Base-by-base conservation (phyloP, 805 yeast species). In the Candida tallmaniae region DNA sequence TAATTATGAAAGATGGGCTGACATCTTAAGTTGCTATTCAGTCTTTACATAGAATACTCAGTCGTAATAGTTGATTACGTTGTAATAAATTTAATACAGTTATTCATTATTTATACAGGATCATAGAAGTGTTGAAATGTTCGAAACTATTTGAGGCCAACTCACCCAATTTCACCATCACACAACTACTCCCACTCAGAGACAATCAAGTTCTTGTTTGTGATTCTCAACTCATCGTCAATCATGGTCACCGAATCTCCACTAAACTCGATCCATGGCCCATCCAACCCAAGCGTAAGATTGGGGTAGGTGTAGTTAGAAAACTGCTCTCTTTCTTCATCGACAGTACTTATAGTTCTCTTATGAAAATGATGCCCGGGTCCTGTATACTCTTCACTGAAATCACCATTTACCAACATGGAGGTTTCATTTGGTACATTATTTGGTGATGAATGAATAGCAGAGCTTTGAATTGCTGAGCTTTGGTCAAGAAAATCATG, bases 221-320 rank as follows among this genome's bases (percentile, higher is more conserved):
- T 34, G 9, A 60, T 45, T 13, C 41, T 34, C 33, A 39, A 26
- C 10, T 36, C 34, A 14, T 38, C 34, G 27, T 25, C 36, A 4
- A 44, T 4, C 15, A 39, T 4, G 4, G 38, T 36, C 4, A 74
- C 60, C 34, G 54, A 57, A 42, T 75, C 75, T 0, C 78, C 79
- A 22, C 66, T 70, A 44, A 75, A 75, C 8, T 78, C 80, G 16
- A 74, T 57, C 73, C 78, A 68, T 6, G 80, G 77, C 0, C 80
- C 80, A 43, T 74, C 64, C 37, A 74, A 49, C 5, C 69, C 65
- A 37, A 73, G 73, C 1, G 51, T 48, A 25, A 75, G 48, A 34
- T 54, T 54, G 1, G 81, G 81, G 45, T 73, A 70, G 1, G 70
- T 63, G 47, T 75, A 75, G 39, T 65, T 72, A 14, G 69, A 67